phyloP scores from a whole-genome alignment of 805 yeast species.

The Nakazawaea wickerhamii region DNA sequence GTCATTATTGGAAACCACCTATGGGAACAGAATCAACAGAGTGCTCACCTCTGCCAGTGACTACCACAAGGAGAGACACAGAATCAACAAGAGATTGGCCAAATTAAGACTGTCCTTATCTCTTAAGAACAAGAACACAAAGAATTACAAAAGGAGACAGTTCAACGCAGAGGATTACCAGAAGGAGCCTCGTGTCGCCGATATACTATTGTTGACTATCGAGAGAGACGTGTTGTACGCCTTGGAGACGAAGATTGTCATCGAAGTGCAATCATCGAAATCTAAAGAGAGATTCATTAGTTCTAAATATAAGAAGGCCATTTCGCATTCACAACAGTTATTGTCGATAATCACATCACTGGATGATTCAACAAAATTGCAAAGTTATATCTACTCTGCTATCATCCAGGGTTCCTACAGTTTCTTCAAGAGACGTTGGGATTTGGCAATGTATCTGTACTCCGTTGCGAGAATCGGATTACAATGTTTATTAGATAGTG shows the following conservation, averaged over 20 bases:
- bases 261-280: slow-evolving; percentile 47
- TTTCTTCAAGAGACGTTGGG: slow-evolving; percentile 53
- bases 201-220: slow-evolving; percentile 55
- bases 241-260: slow-evolving; percentile 50
- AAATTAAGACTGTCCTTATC: slow-evolving; percentile 60
- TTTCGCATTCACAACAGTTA: slow-evolving; percentile 38
- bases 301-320: slow-evolving; percentile 66
- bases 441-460: slow-evolving; percentile 41
- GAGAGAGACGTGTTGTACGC: slow-evolving; percentile 76
- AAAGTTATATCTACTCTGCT: slow-evolving; percentile 30
- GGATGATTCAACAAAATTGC: slow-evolving; percentile 30
- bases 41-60: slow-evolving; percentile 66
- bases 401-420: slow-evolving; percentile 34
- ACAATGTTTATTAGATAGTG: slow-evolving; percentile 39
- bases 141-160: slow-evolving; percentile 47
- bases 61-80: slow-evolving; percentile 60
- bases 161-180: slow-evolving; percentile 46
- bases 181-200: slow-evolving; percentile 46
- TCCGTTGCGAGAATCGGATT: slow-evolving; percentile 60
- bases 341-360: slow-evolving; percentile 30
- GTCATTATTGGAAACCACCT: slow-evolving; percentile 40
- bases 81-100: slow-evolving; percentile 53
- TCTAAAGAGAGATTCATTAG: slow-evolving; percentile 46
- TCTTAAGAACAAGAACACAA: slow-evolving; percentile 63
- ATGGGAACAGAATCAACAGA: slow-evolving; percentile 55